These are phyloP conservation scores for Botrytis sinoallii DNA, from an alignment of 2,329 filamentous ascomycete genomes.

Conservation along the genomic window DNA sequence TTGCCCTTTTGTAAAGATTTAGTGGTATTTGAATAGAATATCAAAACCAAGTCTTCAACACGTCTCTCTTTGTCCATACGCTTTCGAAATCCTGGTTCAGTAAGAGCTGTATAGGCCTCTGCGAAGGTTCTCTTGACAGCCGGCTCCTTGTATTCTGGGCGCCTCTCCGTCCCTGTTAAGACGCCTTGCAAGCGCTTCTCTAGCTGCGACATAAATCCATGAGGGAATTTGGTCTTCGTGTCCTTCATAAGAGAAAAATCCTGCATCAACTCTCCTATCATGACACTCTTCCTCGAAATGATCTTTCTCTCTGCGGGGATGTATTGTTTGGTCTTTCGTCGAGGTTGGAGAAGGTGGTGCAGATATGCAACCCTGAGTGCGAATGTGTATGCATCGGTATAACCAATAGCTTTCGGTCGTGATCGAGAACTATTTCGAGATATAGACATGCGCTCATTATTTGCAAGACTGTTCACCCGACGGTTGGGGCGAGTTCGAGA, in stretches of 20 bases:
- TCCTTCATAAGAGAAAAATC: conserved; percentile 70
- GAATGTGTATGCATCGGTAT: conserved; percentile 86
- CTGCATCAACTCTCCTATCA: conserved; percentile 82
- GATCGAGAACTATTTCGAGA: conserved; percentile 43
- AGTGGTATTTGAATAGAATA: conserved; percentile 93
- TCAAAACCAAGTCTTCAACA: conserved; percentile 87
- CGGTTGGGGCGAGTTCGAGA: conserved; percentile 33
- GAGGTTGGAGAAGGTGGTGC: conserved; percentile 87
- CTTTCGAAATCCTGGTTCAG: conserved; percentile 82
- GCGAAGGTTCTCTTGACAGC: conserved; percentile 91
- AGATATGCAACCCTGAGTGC: conserved; percentile 89
- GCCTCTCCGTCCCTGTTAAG: conserved; percentile 74
- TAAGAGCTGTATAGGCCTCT: conserved; percentile 89
- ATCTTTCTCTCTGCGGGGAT: conserved; percentile 54
- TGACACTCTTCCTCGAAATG: conserved; percentile 59
- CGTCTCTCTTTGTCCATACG: conserved; percentile 91
- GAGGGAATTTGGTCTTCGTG: conserved; percentile 67
- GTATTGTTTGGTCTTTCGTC: conserved; percentile 85
- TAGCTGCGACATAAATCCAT: conserved; percentile 66
- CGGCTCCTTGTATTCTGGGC: conserved; percentile 88
- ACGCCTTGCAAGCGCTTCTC: conserved; percentile 45
- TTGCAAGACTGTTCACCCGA: conserved; percentile 35
- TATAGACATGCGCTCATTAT: conserved; percentile 27
- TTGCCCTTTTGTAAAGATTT: conserved; percentile 83
- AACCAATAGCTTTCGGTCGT: conserved; percentile 49